These are phyloP conservation scores for Geosiphon pyriformis DNA, from an alignment of 192 early-diverging fungal species.

Conservation along the genomic window DNA sequence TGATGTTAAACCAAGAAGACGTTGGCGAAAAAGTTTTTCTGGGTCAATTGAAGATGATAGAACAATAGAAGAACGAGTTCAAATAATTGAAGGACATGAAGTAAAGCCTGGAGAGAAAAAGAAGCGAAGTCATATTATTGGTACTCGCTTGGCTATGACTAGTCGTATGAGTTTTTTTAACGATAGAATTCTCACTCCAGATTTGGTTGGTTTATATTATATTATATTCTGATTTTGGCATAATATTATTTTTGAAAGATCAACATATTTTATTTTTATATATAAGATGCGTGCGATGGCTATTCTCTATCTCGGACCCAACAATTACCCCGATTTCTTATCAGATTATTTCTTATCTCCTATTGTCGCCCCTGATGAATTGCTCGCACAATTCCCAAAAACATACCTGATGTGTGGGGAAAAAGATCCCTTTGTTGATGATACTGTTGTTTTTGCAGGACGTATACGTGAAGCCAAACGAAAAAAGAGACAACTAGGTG, in stretches of 20 bases:
- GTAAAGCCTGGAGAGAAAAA: conserved; percentile 27
- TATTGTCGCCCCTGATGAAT: conserved; percentile 73
- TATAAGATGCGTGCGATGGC: conserved; percentile 62
- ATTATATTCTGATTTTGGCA: background rate
- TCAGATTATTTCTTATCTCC: conserved; percentile 84
- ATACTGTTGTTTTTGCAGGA: conserved; percentile 87
- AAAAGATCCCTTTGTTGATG: conserved; percentile 96
- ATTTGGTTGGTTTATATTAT: conserved; percentile 49
- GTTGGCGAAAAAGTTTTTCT: conserved; percentile 29
- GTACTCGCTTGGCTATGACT: conserved; percentile 62
- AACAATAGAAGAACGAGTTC: conserved; percentile 31
- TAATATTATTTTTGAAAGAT: background rate
- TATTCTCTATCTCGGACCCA: conserved; percentile 82
- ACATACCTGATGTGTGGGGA: conserved; percentile 90
- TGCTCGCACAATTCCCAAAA: conserved; percentile 86
- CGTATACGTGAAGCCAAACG: conserved; percentile 80
- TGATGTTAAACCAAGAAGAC: conserved; percentile 35
- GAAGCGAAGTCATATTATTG: conserved; percentile 29
- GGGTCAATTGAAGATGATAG: conserved; percentile 13
- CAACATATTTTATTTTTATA: conserved; percentile 3
- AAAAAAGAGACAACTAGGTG: conserved; percentile 29
- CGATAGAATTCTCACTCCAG: conserved; percentile 78
- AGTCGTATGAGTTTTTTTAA: conserved; percentile 78
- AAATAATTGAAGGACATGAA: conserved; percentile 32
- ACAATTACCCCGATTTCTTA: conserved; percentile 68